Base-by-base conservation (phyloP, 1,284 basidiomycete genomes). In the Entoloma clypeatum region DNA sequence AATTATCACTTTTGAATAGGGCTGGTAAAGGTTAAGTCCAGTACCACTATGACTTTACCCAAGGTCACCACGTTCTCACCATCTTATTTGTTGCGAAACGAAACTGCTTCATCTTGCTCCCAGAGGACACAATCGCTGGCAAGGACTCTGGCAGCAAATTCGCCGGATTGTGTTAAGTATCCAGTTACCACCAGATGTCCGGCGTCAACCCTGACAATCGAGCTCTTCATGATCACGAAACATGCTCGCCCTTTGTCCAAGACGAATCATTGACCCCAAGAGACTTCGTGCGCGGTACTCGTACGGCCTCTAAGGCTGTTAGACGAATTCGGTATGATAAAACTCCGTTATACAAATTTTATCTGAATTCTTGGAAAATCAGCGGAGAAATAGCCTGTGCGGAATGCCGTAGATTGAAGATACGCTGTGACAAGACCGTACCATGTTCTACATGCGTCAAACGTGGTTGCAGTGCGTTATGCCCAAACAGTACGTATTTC, bases 361-460 rank as follows among this genome's bases (percentile, higher is more conserved):
- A 19, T 22, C 13, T 6, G 7, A 16, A 11, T 29, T n/a, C 33
- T 40, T n/a, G 31, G 40, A 4, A 29, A 24, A n/a, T 11, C 27
- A 64, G 64, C 40, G 68, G 69, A 21, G 68, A 72, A 39, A 71
- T 73, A 31, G 68, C 69, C 2, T 72, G 70, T 43, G 68, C 69
- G 14, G 71, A 72, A 45, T 73, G 69, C 49, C 62, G 67, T 24
- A 54, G 65, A 37, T 52, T 67, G n/a, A 69, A 67, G 49, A 63
- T 69, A 48, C 56, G 61, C 26, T 68, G 65, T 41, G 64, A 65
- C 47, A 59, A 55, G 40, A 59, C 47, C 28, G 58, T 72, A 26
- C 65, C 68, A 13, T 72, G 69, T 45, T 64, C 66, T 10, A 67
- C 69, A 13, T 72, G 69, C 42, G 58, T 71, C 7, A 73, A 69